A percentile compares a stretch with the other conserved stretches of the same genome.
phyloP scores from a whole-genome alignment of 2,329 filamentous ascomycete species.

The Apiospora saccharicola region DNA sequence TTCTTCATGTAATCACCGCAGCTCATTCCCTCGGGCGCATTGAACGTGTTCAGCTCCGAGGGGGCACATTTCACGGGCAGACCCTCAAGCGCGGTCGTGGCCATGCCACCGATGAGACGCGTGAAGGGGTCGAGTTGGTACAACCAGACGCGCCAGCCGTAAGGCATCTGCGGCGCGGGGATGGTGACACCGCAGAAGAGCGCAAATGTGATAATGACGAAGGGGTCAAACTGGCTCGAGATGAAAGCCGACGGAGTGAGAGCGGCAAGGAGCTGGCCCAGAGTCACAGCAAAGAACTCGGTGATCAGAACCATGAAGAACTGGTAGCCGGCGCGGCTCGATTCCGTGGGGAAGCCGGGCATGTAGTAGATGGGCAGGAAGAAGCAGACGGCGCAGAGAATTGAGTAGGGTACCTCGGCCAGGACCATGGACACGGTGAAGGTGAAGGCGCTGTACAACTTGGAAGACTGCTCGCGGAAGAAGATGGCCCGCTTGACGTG shows the following conservation, averaged over 20 bases:
- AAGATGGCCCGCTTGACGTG: constrained; percentile 81
- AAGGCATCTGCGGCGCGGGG: constrained; percentile 77
- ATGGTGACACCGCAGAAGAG: constrained; percentile 91
- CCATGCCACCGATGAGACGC: constrained; percentile 79
- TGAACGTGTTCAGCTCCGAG: constrained; percentile 72
- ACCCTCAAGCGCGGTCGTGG: constrained; percentile 77
- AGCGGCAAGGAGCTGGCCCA: constrained; percentile 79
- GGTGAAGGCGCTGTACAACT: constrained; percentile 83
- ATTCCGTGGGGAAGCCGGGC: constrained; percentile 71
- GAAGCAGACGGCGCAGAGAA: constrained; percentile 81
- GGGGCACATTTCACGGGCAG: constrained; percentile 66
- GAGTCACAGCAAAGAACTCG: constrained; percentile 82
- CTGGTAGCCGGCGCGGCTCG: constrained; percentile 79
- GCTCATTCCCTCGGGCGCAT: constrained; percentile 67
- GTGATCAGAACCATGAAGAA: constrained; percentile 87
- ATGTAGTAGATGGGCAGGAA: constrained; percentile 88
- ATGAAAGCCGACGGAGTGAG: constrained; percentile 82
- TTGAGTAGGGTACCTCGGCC: constrained; percentile 83
- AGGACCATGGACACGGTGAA: constrained; percentile 82
- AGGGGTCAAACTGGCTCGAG: constrained; percentile 80
- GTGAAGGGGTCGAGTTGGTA: constrained; percentile 87
- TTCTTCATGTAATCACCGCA: constrained; percentile 78
- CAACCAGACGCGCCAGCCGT: constrained; percentile 81
- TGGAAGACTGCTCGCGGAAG: constrained; percentile 85
- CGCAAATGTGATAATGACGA: constrained; percentile 82